Conservation (phyloP, 768 basidiomycete genomes). For the Collybia nuda region DNA sequence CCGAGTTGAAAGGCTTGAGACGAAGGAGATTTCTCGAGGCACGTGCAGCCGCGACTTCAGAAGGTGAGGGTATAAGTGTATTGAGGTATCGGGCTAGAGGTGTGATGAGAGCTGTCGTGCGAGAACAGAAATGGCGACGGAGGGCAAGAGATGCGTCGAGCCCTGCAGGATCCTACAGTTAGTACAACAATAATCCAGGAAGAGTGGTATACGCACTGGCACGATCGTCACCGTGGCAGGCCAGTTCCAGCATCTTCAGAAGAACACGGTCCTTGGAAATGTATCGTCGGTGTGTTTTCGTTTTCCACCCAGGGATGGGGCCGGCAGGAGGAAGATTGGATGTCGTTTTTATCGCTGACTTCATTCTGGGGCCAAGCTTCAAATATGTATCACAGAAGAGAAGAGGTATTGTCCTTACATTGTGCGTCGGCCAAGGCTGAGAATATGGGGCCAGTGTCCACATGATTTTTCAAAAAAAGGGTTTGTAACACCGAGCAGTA, state of each 20-base stretch:
- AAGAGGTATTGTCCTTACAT: conserved; percentile 31
- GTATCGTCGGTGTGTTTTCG: conserved; percentile 76
- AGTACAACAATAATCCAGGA: conserved; percentile 1
- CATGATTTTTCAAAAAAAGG: conserved; percentile 82
- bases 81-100: conserved; percentile 92
- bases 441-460: conserved; percentile 81
- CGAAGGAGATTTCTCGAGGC: conserved; percentile 32
- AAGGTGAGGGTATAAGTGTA: conserved; percentile 75
- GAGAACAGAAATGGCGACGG: conserved; percentile 79
- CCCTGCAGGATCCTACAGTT: conserved; percentile 32
- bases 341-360: conserved; percentile 19
- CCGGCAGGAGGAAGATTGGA: conserved; percentile 37
- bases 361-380: background rate
- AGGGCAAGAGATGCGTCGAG: conserved; percentile 64
- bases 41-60: conserved; percentile 42
- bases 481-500: conserved; percentile 85
- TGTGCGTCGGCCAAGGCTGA: conserved; percentile 60
- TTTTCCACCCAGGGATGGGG: conserved; percentile 72
- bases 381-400: background rate
- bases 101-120: conserved; percentile 83
- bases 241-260: conserved; percentile 70
- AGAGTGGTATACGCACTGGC: conserved; percentile 43
- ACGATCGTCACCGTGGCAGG: conserved; percentile 45
- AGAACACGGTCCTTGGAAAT: conserved; percentile 81
- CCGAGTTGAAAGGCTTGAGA: conserved; percentile 69